phyloP scores from a whole-genome alignment of 2,329 filamentous ascomycete genomes.

The Malbranchea zuffiana region DNA sequence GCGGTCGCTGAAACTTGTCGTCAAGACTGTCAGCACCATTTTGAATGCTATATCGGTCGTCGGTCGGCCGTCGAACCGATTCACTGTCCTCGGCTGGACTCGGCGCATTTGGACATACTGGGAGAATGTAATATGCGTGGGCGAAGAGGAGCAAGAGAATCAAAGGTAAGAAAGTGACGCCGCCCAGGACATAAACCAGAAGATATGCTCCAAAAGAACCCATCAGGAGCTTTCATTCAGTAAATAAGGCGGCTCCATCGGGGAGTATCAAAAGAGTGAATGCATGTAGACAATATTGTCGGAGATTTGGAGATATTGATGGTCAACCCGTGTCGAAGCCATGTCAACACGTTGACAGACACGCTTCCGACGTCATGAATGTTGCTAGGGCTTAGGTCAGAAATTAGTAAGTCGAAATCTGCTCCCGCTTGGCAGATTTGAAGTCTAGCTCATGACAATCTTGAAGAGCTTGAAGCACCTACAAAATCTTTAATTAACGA shows the following conservation, averaged over 20 bases:
- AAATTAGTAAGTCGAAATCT: no score
- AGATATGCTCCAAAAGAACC: slow-evolving; percentile 47
- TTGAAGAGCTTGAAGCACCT: no score
- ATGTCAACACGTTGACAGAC: no score
- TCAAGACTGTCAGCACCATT: slow-evolving; percentile 48
- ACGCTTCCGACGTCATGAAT: no score
- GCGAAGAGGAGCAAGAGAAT: slow-evolving; percentile 50
- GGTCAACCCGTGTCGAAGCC: no score
- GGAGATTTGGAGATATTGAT: no score
- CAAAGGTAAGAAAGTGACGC: slow-evolving; percentile 76
- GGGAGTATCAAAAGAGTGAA: no score
- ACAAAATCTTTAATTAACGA: no score
- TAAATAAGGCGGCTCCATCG: slow-evolving; percentile 8
- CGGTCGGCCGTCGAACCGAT: slow-evolving; percentile 43
- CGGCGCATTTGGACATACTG: slow-evolving; percentile 22
- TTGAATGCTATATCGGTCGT: slow-evolving; percentile 55
- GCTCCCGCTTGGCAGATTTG: no score
- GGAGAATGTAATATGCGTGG: slow-evolving; percentile 59
- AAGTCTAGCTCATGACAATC: no score
- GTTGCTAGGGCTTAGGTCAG: no score
- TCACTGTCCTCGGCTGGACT: slow-evolving; percentile 6
- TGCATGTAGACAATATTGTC: no score
- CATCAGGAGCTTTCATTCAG: slow-evolving; percentile 24
- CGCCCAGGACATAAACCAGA: slow-evolving; percentile 70
- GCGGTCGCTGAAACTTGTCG: slow-evolving; percentile 50